Evolutionary conservation across 2,329 filamentous ascomycete genomes (phyloP), one percentile per base, ranked within the genome.

Genomic region (Davidsoniella neocaledoniae): DNA sequence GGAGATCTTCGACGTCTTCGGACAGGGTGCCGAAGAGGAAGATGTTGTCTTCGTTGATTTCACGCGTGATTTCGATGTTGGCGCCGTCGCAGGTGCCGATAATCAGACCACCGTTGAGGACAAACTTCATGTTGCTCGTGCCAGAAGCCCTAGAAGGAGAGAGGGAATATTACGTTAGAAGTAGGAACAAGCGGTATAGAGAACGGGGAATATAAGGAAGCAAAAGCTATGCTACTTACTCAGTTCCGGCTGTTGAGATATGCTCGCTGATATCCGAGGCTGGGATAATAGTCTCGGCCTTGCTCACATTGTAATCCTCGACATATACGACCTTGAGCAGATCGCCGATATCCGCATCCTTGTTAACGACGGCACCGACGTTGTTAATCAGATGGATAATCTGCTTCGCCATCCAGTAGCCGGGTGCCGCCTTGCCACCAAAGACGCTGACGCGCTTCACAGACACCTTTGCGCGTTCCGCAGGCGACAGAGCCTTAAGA

Each of bases 381-480:
- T 80, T 82, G 69, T 95, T 96, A 71, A 98, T 81, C 51, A 98
- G 76, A 62, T 96, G 90, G 58, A 98, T 98, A 57, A 95, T 87
- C 39, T 91, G 93, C 76, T 98, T 98, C 37, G 91, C 91, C 91
- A 96, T 98, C 91, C 91, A 98, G 72, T 98, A 98, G 14, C 91
- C 91, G 0, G 91, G 91, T 2, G 91, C 91, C 23, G 91, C 91
- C 69, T 98, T 98, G 59, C 91, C 91, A 61, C 91, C 91, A 62
- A 98, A 96, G 64, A 98, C 93, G 51, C 84, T 91, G 8, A 96
- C 91, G 47, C 90, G 82, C 14, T 88, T 86, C 42, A 81, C 76
- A 54, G 85, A 73, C 68, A 91, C 91, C 74, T 93, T 90, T 73
- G 93, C 90, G 57, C 81, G 78, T 62, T 94, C 83, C 58, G 87